Base-by-base conservation (phyloP, 306 rosid species). In the Senna siamea region DNA sequence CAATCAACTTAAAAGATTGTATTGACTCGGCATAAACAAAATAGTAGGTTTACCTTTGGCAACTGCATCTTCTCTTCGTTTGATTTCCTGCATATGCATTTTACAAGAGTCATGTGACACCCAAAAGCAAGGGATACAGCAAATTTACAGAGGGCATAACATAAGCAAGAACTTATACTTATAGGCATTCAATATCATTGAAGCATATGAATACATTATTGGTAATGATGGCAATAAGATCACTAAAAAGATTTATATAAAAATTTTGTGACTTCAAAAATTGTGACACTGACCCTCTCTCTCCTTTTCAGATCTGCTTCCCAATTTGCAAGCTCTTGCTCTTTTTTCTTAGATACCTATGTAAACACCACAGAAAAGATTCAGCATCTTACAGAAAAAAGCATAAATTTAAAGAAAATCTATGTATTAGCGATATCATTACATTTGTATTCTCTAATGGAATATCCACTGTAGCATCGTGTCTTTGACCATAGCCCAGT, bases 391-490 rank as follows among this genome's bases (percentile, higher is more conserved):
- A n/a, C 22, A 54, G 15, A 4, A 55, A 52, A 34, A 70, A 44
- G 69, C 76, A 14, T 61, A 60, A 44, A 47, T 48, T 34, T 19
- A 26, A 80, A 53, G 55, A 51, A 55, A 58, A 41, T 13, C 47
- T 35, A 44, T 35, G 54, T 66, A 56, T 61, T 26, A 74, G 56
- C 28, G 60, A 79, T 32, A 66, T 66, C 35, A 52, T 76, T 87
- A 92, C 99, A 61, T 82, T 88, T 78, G 85, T 73, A 76, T 85
- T 68, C 62, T 92, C 99, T 83, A 94, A 74, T 20, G 99, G 97
- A 55, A 94, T 90, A 77, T 94, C 96, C 41, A 92, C 96, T 2
- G 96, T 92, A 14, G 96, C 97, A 76, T 94, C 99, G 77, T 94
- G 84, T 50, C 86, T 88, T 79, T 88, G 97, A 73, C 97, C 97